Evolutionary conservation across 352 stramenopile genomes (phyloP).

Genomic region (Phytophthora niederhauseri): DNA sequence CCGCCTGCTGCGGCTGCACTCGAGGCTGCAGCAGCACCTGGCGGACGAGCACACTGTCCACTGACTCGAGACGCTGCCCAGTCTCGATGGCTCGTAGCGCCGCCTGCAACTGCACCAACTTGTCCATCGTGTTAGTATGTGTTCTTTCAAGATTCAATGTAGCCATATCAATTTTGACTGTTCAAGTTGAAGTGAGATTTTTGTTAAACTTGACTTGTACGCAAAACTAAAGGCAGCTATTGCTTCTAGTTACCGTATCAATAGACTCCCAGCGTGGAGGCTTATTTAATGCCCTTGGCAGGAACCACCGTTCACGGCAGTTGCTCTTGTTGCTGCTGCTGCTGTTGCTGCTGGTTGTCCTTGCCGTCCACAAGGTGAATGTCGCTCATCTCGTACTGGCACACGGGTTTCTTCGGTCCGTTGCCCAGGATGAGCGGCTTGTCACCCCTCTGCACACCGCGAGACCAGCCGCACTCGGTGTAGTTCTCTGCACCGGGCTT

Average conservation of each 20-base stretch:
- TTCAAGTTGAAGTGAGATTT: background rate
- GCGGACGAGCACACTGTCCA: constrained; percentile 58
- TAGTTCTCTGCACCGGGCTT: constrained; percentile 20
- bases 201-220: too few relatives aligned
- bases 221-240: background rate
- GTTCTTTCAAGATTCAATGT: background rate
- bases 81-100: constrained; percentile 63
- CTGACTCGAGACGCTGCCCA: constrained; percentile 47
- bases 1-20: constrained; percentile 1
- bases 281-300: constrained; percentile 9
- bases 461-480: constrained; percentile 22
- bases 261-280: too few relatives aligned
- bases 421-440: constrained; percentile 40
- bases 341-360: constrained; percentile 2
- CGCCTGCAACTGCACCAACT: constrained; percentile 49
- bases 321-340: constrained; percentile 3
- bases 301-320: constrained; percentile 13
- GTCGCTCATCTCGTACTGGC: constrained; percentile 32
- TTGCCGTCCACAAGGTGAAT: constrained; percentile 20
- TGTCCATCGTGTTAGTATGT: constrained; percentile 25
- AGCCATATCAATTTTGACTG: background rate
- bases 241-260: background rate
- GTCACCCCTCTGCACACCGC: constrained; percentile 19
- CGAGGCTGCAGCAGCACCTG: constrained; percentile 48
- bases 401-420: constrained; percentile 33